These are phyloP conservation scores for Heteromeles arbutifolia DNA, from an alignment of 306 rosid species.

Conservation along the genomic window DNA sequence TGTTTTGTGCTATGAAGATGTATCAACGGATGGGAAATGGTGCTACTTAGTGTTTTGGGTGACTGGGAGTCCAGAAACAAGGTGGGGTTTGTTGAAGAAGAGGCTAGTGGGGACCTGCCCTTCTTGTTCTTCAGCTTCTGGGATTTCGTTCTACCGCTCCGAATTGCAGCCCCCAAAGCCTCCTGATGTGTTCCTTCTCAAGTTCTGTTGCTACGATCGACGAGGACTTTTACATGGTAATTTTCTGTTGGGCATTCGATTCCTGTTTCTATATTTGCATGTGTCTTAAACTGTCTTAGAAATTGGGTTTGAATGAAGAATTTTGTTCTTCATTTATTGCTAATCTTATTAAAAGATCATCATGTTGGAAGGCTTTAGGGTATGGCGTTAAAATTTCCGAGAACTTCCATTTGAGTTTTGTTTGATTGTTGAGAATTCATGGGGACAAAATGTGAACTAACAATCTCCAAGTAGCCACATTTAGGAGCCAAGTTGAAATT, in stretches of 20 bases:
- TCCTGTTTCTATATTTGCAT: not conserved
- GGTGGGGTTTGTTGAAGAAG: constrained; percentile 79
- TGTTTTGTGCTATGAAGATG: constrained; percentile 42
- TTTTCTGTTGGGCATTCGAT: not conserved
- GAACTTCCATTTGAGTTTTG: not conserved
- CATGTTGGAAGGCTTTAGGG: not conserved
- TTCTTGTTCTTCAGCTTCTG: constrained; percentile 81
- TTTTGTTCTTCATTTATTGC: not conserved
- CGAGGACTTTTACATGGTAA: constrained; percentile 89
- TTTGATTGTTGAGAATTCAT: not conserved
- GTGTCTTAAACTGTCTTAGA: not conserved
- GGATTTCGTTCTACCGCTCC: constrained; percentile 52
- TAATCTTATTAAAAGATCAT: not conserved
- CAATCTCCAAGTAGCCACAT: no score
- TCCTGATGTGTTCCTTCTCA: constrained; percentile 77
- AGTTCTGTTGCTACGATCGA: constrained; percentile 64
- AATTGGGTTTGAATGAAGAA: not conserved
- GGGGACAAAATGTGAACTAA: not conserved
- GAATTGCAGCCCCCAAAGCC: constrained; percentile 66
- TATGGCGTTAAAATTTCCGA: not conserved
- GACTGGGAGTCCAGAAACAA: constrained; percentile 56
- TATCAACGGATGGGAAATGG: constrained; percentile 96
- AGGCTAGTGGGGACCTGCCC: constrained; percentile 82
- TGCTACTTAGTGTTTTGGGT: constrained; percentile 93
- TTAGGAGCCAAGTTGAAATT: not conserved